Evolutionary conservation across 352 stramenopile species (phyloP), one percentile per base, ranked within the genome.

Genomic region (Pythium coloratum): DNA sequence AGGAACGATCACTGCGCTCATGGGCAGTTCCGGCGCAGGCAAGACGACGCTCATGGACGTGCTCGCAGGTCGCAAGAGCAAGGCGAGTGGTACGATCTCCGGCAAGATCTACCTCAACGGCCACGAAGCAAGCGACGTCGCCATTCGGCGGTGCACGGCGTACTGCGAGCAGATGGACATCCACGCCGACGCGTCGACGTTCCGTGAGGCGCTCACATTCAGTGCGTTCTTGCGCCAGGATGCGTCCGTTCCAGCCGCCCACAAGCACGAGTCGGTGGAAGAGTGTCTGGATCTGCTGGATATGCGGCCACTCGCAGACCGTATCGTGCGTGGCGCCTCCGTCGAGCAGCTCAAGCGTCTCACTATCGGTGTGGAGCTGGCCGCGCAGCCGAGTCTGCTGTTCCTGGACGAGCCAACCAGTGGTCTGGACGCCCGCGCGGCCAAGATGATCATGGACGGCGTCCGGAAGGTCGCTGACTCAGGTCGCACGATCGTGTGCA

Each of bases 121-220:
- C 36, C 36, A 44, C 36, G 36, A 44, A 12, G 36, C 36, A 3
- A 44, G 36, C 12, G 36, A 44, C 16, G 36, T 44, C 36, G 36
- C 36, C 12, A 16, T 44, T 16, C 36, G 36, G 10, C 36, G 36
- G 16, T 44, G 36, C 36, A 44, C 36, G 36, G 36, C 36, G 12
- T 44, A 44, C 36, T 44, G 36, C 36, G 36, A 44, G 36, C 36
- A 44, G 36, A 44, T 44, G 36, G 36, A 44, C 36, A 12, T 44
- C 2, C 36, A 44, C 36, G 36, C 36, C 36, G 81, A 88, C 40
- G 97, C 90, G 4, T 80, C 88, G 5, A 99, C 96, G 2, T 94
- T 96, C 42, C 80, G 92, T 12, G 96, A 99, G 62, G 89, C 92
- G 14, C 84, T 99, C 20, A 80, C 79, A 1, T 99, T 98, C 69